phyloP scores from a whole-genome alignment of 495 filamentous ascomycete genomes.

The Apodospora peruviana region DNA sequence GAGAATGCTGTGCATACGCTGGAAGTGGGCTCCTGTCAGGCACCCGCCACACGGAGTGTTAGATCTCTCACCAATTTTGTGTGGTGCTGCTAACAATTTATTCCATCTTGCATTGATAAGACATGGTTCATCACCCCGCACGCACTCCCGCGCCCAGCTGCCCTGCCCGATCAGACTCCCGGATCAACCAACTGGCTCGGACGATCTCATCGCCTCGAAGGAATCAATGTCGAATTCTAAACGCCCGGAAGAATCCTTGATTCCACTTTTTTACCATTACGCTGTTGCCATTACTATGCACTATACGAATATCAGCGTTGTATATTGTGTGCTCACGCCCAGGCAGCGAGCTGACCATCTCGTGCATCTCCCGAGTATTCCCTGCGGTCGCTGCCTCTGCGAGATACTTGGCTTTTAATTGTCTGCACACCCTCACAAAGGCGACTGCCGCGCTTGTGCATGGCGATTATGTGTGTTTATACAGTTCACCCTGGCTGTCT shows the following conservation, averaged over 20 bases:
- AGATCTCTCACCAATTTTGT: background rate
- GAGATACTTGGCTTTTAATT: background rate
- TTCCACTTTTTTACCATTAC: too few species aligned
- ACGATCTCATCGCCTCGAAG: background rate
- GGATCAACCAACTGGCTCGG: background rate
- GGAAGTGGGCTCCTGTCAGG: background rate
- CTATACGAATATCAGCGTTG: too few species aligned
- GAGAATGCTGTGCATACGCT: background rate
- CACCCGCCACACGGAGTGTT: background rate
- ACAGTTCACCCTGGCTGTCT: background rate
- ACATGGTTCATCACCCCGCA: too few species aligned
- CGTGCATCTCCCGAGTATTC: background rate
- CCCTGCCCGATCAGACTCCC: background rate
- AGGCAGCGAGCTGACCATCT: background rate
- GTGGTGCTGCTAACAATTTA: background rate
- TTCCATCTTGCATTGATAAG: too few species aligned
- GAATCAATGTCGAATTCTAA: background rate
- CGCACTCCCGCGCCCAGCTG: background rate
- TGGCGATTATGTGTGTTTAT: background rate
- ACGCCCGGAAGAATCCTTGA: background rate
- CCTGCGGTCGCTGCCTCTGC: background rate
- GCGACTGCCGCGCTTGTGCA: constrained; percentile 20
- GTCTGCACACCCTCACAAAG: constrained; percentile 10
- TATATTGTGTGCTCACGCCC: too few species aligned
- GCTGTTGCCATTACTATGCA: too few species aligned